Evolutionary conservation across 352 stramenopile genomes (phyloP), one percentile per base, ranked within the genome.

Genomic region (Pythium apleroticum): DNA sequence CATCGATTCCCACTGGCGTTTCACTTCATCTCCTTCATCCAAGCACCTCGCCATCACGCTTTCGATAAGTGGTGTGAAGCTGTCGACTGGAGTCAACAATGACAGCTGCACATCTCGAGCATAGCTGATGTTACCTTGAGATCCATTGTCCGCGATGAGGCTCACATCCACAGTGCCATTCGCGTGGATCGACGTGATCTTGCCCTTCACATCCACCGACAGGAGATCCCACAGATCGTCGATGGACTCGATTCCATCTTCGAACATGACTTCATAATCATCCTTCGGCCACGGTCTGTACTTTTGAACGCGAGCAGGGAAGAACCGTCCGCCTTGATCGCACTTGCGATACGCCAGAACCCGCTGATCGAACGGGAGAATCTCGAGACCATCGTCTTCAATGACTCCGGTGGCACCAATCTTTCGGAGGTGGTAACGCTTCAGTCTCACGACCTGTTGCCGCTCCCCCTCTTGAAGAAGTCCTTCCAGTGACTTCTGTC

Each of bases 271-370:
- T 9, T 78, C 52, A 48, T 90, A 91, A 12, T 66, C 65, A 28
- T 89, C 77, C 1, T 55, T 3, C 3, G 77, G 77, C 28, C 81
- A 89, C 14, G 79, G 74, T 5, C 73, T 68, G 48, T 88, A 90
- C 12, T 75, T 67, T 52, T 75, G 72, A 17, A 91, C 68, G 37
- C 77, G 75, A 15, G 77, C 83, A 0, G 80, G 79, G 53, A 84
- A 84, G 60, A 84, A 91, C 1, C 80, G 77, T 0, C 80, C 83
- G 19, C 79, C 78, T n/a, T 79, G 69, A 6, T 69, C 64, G 27
- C 81, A 88, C 37, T 63, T 64, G 14, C 84, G 81, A 59, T 88
- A 90, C 37, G 81, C 84, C 41, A 92, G 69, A 10, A 92, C 80
- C 4, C 74, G 83, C 52, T 92, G 78, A 17, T 85, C 78, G 35